phyloP scores from a whole-genome alignment of 306 rosid species.

The Citrullus colocynthis region DNA sequence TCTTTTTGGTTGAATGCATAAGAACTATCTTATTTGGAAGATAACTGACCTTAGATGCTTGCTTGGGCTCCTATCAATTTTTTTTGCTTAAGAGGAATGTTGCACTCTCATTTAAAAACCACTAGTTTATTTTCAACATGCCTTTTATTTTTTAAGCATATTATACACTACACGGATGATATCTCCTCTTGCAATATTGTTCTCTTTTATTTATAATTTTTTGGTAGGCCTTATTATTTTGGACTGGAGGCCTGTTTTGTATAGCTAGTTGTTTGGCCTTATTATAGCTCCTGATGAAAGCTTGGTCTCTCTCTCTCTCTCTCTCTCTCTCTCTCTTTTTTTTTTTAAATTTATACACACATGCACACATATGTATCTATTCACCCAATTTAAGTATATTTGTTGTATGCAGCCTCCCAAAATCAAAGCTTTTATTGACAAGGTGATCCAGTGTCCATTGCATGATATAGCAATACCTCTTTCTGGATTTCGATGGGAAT shows the following conservation, averaged over 20 bases:
- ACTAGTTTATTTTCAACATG: neutral
- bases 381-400: constrained; percentile 9
- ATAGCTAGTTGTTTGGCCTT: neutral
- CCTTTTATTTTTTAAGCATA: neutral
- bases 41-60: neutral
- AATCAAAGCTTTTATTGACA: constrained; percentile 75
- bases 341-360: too few relatives aligned
- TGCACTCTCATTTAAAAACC: neutral
- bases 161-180: neutral
- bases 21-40: too few relatives aligned
- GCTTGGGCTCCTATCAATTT: neutral
- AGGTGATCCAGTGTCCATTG: constrained; percentile 86
- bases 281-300: neutral
- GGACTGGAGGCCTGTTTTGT: neutral
- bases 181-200: neutral
- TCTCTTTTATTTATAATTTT: neutral
- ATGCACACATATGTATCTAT: neutral
- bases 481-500: constrained; percentile 93
- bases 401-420: constrained; percentile 69
- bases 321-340: too few relatives aligned
- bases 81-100: neutral
- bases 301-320: neutral
- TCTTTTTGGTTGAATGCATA: too few relatives aligned
- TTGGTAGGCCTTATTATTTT: neutral
- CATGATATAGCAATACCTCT: constrained; percentile 92